Base-by-base conservation (phyloP, 345 rosid species). In the Mallotus nudiflorus region DNA sequence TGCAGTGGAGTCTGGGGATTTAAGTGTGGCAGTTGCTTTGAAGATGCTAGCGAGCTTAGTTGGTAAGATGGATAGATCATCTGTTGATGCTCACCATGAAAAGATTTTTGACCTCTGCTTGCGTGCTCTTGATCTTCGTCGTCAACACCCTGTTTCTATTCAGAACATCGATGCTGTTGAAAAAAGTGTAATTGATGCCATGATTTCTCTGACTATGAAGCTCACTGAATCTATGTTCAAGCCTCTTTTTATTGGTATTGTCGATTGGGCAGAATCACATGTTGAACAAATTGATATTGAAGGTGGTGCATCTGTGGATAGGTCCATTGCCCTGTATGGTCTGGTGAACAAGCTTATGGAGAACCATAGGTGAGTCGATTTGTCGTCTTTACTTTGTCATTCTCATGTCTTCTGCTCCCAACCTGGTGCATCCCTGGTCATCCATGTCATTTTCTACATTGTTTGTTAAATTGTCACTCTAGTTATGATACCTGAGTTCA, bases 191-290 rank as follows among this genome's bases (percentile, higher is more conserved):
- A 78, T 87, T 52, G 80, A 70, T 61, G 82, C 94, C 42, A 78
- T 88, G 59, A 64, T 87, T 68, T 65, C 87, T 29, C 83, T 95
- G 75, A 90, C 96, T 29, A 95, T 89, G 92, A 95, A 92, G 73
- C 93, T 95, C 61, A 95, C 98, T 0, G 99, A 95, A 83, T 84
- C 83, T 13, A 90, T 89, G 94, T 95, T 95, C 82, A 92, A 78
- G 78, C 99, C 99, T 13, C 96, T 95, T 71, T 92, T 95, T 67
- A 72, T 92, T 48, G 85, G 73, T 73, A 85, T 86, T 68, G 80
- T 95, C 65, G 96, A 86, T 74, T 95, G 99, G 99, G 90, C 85
- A 37, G 97, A 92, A 80, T 81, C 88, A 1, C 82, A 80, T 58
- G 70, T 75, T 63, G 91, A 84, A 39, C 90, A 88, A 40, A 76